Base-by-base conservation (phyloP, 441 rosid genomes). In the Adansonia grandidieri region DNA sequence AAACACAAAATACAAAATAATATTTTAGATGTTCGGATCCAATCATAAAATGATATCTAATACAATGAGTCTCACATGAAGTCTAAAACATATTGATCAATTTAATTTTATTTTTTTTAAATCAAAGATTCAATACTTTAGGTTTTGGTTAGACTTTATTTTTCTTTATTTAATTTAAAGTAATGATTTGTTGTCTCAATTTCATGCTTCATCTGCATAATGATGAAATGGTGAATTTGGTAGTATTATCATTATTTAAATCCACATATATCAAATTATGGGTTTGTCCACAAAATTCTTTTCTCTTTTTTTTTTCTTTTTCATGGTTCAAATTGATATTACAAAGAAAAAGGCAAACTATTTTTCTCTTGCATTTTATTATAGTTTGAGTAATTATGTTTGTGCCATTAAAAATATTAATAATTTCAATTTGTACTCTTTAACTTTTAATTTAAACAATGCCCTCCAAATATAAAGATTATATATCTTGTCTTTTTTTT, bases 81-180 rank as follows among this genome's bases (percentile, higher is more conserved):
- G 32, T 71, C 56, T 61, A 56, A 48, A 64, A 44, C 40, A 50
- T 20, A 37, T 62, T 79, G 82, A 77, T 83, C 80, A 74, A 62
- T 77, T 7, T 20, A 56, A 53, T 58, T n/a, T n/a, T n/a, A n/a
- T 28, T 28, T 28, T 28, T 28, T 28, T 28, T 2, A 24, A 48
- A 14, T 51, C 56, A 22, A 50, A 4, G 28, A 10, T 48, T 75
- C 54, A 48, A 37, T 57, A 51, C 28, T 57, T 60, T n/a, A 4
- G 19, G 13, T 67, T 61, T 58, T 2, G 11, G 7, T 37, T 64
- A 2, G 7, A 0, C 20, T 5, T 37, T 40, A 64, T 64, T 65
- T 65, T 65, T 40, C 28, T 54, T 68, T 68, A 68, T 45, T 48
- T 48, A 13, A 48, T 48, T 40, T 40, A 0, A 47, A 10, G 17